A percentile compares a stretch with the other conserved stretches of the same genome.
Evolutionary conservation across 768 basidiomycete genomes (phyloP).

Genomic region (Boletus vinaceobasis): DNA sequence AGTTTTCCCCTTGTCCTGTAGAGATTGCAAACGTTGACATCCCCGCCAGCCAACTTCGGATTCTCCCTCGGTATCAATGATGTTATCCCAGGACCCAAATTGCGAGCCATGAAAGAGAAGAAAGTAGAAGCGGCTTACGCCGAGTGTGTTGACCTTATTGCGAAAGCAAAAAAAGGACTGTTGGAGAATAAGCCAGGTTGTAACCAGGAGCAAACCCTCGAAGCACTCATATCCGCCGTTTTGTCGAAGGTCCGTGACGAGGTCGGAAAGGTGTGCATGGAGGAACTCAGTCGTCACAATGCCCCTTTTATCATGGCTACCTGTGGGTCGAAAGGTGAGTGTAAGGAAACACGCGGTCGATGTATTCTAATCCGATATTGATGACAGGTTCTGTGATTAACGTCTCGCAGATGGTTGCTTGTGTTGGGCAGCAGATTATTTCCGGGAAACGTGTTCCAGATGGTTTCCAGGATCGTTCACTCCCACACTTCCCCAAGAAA

Average conservation of each 20-base stretch:
- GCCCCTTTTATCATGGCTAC: constrained; percentile 99
- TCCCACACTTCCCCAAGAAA: constrained; percentile 99
- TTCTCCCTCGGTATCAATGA: constrained; percentile 99
- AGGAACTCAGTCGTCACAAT: constrained; percentile 94
- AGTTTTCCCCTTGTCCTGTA: constrained; percentile 19
- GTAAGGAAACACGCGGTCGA: not conserved
- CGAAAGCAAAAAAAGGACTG: constrained; percentile 85
- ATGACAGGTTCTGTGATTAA: constrained; percentile 95
- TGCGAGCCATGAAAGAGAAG: constrained; percentile 77
- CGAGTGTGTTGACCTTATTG: constrained; percentile 82
- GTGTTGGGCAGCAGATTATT: constrained; percentile 99
- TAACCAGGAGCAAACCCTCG: constrained; percentile 93
- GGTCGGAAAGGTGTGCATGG: constrained; percentile 97
- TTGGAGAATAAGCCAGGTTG: constrained; percentile 98
- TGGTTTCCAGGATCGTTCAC: constrained; percentile 97
- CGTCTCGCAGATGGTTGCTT: constrained; percentile 99
- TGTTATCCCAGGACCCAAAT: constrained; percentile 88
- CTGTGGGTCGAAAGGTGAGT: constrained; percentile 93
- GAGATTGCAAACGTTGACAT: constrained; percentile 1
- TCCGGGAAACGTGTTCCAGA: constrained; percentile 96
- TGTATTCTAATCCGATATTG: not conserved
- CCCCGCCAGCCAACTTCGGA: constrained; percentile 80
- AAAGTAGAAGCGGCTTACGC: constrained; percentile 88
- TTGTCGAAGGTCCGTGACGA: constrained; percentile 94
- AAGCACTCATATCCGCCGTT: constrained; percentile 91